Evolutionary conservation across 306 rosid species (phyloP).

Genomic region (Trifolium repens): DNA sequence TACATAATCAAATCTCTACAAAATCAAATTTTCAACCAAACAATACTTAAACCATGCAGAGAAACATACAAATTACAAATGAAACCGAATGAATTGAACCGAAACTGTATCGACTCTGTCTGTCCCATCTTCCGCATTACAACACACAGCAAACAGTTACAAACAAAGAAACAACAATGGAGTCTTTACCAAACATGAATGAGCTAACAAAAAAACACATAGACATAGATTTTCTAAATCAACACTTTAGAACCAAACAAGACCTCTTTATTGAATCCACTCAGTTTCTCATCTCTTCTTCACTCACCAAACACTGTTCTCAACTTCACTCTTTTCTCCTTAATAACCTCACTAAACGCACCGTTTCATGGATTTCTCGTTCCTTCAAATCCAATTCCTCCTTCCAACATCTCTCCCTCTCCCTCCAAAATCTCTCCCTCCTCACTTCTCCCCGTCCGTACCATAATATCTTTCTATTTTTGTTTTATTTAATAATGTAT

Average conservation of each 20-base stretch:
- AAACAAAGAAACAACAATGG: slow-evolving; percentile 27
- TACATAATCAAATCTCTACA: too few relatives aligned
- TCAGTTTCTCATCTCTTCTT: slow-evolving; percentile 37
- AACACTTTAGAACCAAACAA: slow-evolving; percentile 50
- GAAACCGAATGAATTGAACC: not conserved
- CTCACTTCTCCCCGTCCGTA: slow-evolving; percentile 59
- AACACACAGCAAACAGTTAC: not conserved
- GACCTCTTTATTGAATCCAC: slow-evolving; percentile 49
- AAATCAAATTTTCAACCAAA: too few relatives aligned
- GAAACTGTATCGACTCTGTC: not conserved
- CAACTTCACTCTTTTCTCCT: slow-evolving; percentile 49
- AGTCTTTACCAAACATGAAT: slow-evolving; percentile 42
- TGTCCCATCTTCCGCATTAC: too few relatives aligned
- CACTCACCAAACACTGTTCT: slow-evolving; percentile 49
- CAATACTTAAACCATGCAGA: too few relatives aligned
- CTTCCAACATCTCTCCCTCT: slow-evolving; percentile 44
- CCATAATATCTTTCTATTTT: too few relatives aligned
- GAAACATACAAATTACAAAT: not conserved
- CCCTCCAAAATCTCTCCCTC: slow-evolving; percentile 59
- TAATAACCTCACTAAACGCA: slow-evolving; percentile 42
- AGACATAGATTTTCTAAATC: slow-evolving; percentile 53
- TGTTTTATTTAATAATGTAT: not conserved
- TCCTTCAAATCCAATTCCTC: slow-evolving; percentile 54
- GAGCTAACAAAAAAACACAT: slow-evolving; percentile 56
- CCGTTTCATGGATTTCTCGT: slow-evolving; percentile 66